phyloP scores from a whole-genome alignment of 768 basidiomycete species.

The Pleurotus platypus region DNA sequence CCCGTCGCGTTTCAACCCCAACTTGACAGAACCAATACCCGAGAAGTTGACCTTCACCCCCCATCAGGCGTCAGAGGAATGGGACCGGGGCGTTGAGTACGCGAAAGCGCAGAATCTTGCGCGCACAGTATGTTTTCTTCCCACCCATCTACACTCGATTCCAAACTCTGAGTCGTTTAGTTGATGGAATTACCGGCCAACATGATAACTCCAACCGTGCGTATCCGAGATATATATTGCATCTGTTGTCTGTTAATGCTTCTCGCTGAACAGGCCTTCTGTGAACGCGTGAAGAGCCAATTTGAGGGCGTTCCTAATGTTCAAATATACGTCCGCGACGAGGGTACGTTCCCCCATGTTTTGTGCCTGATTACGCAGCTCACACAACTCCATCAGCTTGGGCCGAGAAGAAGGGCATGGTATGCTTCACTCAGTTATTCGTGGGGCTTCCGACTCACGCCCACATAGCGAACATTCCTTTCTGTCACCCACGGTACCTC shows the following conservation, averaged over 20 bases:
- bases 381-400: constrained; percentile 44
- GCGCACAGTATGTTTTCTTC: constrained; percentile 49
- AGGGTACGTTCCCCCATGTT: constrained; percentile 41
- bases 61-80: constrained; percentile 46
- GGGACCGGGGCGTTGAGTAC: constrained; percentile 73
- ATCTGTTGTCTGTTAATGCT: constrained; percentile 35
- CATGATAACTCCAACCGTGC: constrained; percentile 66
- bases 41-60: constrained; percentile 49
- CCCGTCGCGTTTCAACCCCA: constrained; percentile 63
- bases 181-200: constrained; percentile 86
- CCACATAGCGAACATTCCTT: constrained; percentile 68
- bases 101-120: constrained; percentile 79
- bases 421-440: constrained; percentile 20
- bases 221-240: no score
- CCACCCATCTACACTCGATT: background rate
- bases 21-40: constrained; percentile 45
- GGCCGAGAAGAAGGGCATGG: constrained; percentile 85
- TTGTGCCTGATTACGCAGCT: background rate
- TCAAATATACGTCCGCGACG: constrained; percentile 66
- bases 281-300: constrained; percentile 63
- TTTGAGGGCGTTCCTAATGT: constrained; percentile 67
- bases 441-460: background rate
- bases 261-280: constrained; percentile 47
- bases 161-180: constrained; percentile 31
- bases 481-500: constrained; percentile 81